phyloP scores from a whole-genome alignment of 768 basidiomycete genomes.

The Holtermanniella nyarrowii region DNA sequence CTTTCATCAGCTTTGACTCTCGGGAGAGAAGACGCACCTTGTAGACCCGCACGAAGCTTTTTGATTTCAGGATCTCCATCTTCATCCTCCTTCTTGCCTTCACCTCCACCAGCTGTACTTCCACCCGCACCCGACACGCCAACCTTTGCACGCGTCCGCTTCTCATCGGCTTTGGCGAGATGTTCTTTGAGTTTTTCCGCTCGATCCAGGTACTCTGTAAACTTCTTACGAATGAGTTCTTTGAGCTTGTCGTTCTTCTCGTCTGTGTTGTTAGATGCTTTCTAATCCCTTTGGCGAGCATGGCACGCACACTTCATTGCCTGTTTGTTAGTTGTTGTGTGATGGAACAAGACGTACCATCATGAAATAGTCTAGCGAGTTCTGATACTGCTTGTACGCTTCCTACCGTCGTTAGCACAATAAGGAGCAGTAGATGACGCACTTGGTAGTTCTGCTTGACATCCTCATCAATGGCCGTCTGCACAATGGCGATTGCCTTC shows the following conservation, averaged over 20 bases:
- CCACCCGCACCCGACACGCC: constrained; percentile 45
- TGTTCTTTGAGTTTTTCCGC: constrained; percentile 88
- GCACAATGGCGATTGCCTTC: constrained; percentile 83
- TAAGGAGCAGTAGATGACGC: constrained; percentile 11
- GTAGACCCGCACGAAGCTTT: constrained; percentile 84
- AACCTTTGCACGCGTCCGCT: constrained; percentile 48
- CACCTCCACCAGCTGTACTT: constrained; percentile 40
- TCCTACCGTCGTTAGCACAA: constrained; percentile 43
- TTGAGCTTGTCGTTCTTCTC: constrained; percentile 94
- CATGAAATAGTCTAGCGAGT: constrained; percentile 96
- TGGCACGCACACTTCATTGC: constrained; percentile 36
- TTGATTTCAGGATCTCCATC: constrained; percentile 85
- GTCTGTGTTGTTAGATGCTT: constrained; percentile 45
- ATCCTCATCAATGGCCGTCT: constrained; percentile 87
- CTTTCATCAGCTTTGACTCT: constrained; percentile 11
- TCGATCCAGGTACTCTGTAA: constrained; percentile 79
- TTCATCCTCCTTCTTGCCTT: constrained; percentile 47
- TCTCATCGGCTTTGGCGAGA: constrained; percentile 57
- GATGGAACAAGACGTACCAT: constrained; percentile 49
- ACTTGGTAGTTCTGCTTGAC: constrained; percentile 74
- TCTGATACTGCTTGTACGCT: constrained; percentile 89
- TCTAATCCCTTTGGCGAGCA: background rate
- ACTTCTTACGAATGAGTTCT: constrained; percentile 70
- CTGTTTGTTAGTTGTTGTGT: constrained; percentile 1
- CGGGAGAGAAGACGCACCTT: constrained; percentile 41